phyloP scores from a whole-genome alignment of 148 eudicot genomes.

The Heliamphora exappendiculata region DNA sequence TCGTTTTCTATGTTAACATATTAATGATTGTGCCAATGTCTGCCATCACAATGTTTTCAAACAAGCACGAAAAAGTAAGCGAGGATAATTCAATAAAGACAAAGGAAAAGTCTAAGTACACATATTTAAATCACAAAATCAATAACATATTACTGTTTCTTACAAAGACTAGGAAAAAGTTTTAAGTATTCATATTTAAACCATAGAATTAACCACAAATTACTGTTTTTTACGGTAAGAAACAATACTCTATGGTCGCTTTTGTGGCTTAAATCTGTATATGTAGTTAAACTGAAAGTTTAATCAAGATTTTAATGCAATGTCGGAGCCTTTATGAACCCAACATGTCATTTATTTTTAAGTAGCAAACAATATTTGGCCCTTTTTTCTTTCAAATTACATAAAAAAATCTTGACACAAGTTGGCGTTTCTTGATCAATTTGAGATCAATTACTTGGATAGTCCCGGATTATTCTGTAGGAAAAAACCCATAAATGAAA shows the following conservation, averaged over 20 bases:
- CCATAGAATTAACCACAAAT: too few relatives aligned
- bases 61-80: neutral
- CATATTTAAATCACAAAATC: too few relatives aligned
- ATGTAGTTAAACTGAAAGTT: too few relatives aligned
- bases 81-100: too few relatives aligned
- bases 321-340: neutral
- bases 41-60: neutral
- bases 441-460: neutral
- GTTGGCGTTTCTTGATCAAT: neutral
- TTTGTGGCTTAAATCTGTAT: too few relatives aligned
- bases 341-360: neutral
- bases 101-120: too few relatives aligned
- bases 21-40: neutral
- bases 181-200: too few relatives aligned
- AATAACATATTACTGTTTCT: too few relatives aligned
- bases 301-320: neutral
- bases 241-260: too few relatives aligned
- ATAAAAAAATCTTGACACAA: neutral
- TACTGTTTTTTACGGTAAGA: too few relatives aligned
- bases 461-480: neutral
- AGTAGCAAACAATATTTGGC: neutral
- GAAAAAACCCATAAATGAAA: neutral
- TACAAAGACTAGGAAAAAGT: too few relatives aligned
- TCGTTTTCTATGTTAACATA: constrained; percentile 8
- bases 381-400: neutral